Evolutionary conservation across 352 stramenopile genomes (phyloP).

Genomic region (Ochromonadaceae sp.): DNA sequence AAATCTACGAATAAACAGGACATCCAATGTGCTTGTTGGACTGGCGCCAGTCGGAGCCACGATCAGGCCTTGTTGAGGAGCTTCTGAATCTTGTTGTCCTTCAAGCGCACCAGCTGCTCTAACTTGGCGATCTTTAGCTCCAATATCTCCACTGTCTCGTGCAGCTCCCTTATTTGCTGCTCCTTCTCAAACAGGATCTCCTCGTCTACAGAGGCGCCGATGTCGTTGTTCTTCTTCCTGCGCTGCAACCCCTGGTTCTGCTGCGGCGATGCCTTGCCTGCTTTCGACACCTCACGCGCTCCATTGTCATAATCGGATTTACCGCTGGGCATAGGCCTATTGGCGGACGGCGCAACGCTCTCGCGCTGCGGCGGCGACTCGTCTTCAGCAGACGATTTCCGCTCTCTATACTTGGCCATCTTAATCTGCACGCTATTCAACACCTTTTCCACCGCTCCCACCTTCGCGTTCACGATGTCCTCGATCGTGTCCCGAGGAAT

Average conservation of each 20-base stretch:
- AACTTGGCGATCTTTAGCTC: constrained; percentile 85
- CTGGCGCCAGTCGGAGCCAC: too few species aligned
- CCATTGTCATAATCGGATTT: not conserved
- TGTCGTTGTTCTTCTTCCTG: not conserved
- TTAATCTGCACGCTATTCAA: constrained; percentile 72
- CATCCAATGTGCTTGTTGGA: too few species aligned
- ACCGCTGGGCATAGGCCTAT: not conserved
- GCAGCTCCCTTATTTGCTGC: constrained; percentile 51
- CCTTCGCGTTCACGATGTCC: constrained; percentile 62
- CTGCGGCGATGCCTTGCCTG: not conserved
- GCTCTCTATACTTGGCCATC: constrained; percentile 41
- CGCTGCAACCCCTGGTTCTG: not conserved
- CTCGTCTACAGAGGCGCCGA: constrained; percentile 24
- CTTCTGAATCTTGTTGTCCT: constrained; percentile 79
- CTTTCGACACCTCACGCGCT: not conserved
- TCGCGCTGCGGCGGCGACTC: not conserved
- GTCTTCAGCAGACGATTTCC: not conserved
- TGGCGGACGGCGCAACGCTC: not conserved
- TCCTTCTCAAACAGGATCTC: constrained; percentile 42
- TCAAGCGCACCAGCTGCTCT: constrained; percentile 78
- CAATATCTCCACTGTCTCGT: constrained; percentile 72
- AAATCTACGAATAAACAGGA: too few species aligned
- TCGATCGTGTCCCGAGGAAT: constrained; percentile 72
- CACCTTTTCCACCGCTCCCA: constrained; percentile 68
- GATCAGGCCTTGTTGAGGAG: constrained; percentile 37